Evolutionary conservation across 2,329 filamentous ascomycete genomes (phyloP), one percentile per base, ranked within the genome.

Genomic region (Exophiala bonariae): DNA sequence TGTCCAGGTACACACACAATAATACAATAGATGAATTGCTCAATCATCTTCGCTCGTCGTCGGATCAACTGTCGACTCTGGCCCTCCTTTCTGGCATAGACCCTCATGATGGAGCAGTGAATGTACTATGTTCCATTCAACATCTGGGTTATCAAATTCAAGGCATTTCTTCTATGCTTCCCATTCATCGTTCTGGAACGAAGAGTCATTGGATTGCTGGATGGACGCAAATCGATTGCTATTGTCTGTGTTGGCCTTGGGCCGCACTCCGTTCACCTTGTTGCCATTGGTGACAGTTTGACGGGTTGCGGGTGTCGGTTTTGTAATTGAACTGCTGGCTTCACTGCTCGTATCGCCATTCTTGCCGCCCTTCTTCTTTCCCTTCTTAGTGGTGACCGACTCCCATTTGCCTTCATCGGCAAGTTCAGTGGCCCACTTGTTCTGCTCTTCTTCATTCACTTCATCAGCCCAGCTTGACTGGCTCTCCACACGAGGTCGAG

Each of bases 371-470:
- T 74, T 76, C 63, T 75, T 78, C 63, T 75, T 75, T 63, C 78
- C 75, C 54, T 71, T 69, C 71, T 82, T 83, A 61, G 71, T 79
- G 23, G 76, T 70, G 18, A 84, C 81, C 8, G 79, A 80, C 54
- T 76, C 82, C 82, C 81, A 85, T 42, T 76, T 76, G 46, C 75
- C 75, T 36, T 80, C 75, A 33, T 69, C 67, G 22, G 68, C 64
- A 44, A 66, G 58, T 41, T 72, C 70, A 40, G 65, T 73, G 39
- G 78, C 67, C 36, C 75, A 74, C 61, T 82, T 66, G 63, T 84
- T 80, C 61, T 83, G 80, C 54, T 83, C 80, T 63, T 83, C 81
- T 3, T 78, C 78, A 13, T 77, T 77, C 31, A 80, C 66, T 44
- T 71, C 71, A 40, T 69, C 65, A 33, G 71, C 67, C 70, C 72